phyloP scores from a whole-genome alignment of 208 protist genomes.

The Angomonas ambiguus region DNA sequence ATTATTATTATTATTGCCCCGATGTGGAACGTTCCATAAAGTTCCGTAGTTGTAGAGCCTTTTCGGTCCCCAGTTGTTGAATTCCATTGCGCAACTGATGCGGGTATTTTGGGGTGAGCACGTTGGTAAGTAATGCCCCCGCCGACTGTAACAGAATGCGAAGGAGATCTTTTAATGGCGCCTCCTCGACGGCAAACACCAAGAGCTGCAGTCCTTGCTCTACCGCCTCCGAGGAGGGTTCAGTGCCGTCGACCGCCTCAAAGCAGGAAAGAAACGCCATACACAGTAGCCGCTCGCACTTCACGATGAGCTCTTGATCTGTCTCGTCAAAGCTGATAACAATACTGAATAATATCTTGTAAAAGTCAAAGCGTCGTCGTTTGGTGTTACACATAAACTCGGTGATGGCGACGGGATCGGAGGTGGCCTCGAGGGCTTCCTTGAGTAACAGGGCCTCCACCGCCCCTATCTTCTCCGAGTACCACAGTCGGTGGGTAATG shows the following conservation, averaged over 20 bases:
- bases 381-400: constrained; percentile 23
- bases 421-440: constrained; percentile 21
- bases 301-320: constrained; percentile 15
- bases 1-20: constrained; percentile 1
- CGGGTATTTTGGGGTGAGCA: constrained; percentile 26
- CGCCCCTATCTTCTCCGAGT: neutral
- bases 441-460: constrained; percentile 16
- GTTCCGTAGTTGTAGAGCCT: constrained; percentile 35
- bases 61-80: constrained; percentile 29
- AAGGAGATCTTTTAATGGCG: constrained; percentile 11
- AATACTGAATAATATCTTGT: constrained; percentile 19
- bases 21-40: constrained; percentile 55
- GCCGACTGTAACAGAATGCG: constrained; percentile 10
- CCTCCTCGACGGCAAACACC: constrained; percentile 3
- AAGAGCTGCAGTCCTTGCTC: constrained; percentile 15
- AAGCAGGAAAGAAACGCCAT: constrained; percentile 15
- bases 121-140: constrained; percentile 30
- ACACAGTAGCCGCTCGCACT: constrained; percentile 17
- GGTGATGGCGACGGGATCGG: constrained; percentile 18
- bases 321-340: constrained; percentile 4
- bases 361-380: constrained; percentile 4
- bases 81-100: constrained; percentile 42
- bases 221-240: constrained; percentile 8
- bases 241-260: neutral
- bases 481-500: constrained; percentile 7